These are phyloP conservation scores for Pichia cephalocereana DNA, from an alignment of 805 yeast genomes.

Conservation along the genomic window DNA sequence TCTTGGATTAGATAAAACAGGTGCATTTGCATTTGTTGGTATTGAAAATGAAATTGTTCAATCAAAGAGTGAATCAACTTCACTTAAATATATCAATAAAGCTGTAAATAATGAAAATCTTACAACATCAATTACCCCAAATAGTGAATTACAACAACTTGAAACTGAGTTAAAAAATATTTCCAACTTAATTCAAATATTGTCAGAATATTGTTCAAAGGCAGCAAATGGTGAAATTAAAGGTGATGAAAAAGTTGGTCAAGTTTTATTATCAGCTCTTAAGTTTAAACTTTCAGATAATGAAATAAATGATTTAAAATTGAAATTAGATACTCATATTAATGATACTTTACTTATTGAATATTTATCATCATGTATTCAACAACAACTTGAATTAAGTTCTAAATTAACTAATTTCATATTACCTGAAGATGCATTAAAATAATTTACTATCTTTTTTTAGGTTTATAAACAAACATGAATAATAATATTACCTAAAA, in stretches of 20 bases:
- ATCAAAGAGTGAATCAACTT: conserved; percentile 49
- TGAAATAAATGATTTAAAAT: conserved; percentile 43
- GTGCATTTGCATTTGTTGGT: conserved; percentile 63
- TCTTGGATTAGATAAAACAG: conserved; percentile 31
- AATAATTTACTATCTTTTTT: conserved; percentile 6
- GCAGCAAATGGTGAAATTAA: conserved; percentile 34
- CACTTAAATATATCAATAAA: conserved; percentile 38
- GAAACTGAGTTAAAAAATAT: conserved; percentile 37
- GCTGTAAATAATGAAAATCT: conserved; percentile 27
- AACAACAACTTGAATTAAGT: conserved; percentile 74
- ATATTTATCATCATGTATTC: conserved; percentile 72
- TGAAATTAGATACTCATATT: conserved; percentile 58
- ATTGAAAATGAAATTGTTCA: conserved; percentile 57
- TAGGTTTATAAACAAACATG: neutral
- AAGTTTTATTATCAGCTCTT: conserved; percentile 51
- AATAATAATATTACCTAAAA: too few relatives aligned
- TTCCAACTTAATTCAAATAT: conserved; percentile 37
- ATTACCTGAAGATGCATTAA: conserved; percentile 26
- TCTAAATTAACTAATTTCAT: conserved; percentile 58
- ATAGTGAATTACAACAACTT: conserved; percentile 38
- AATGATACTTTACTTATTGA: conserved; percentile 79
- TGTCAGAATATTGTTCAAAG: conserved; percentile 38
- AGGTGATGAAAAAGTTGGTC: conserved; percentile 53
- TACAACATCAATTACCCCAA: conserved; percentile 26
- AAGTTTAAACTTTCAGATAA: conserved; percentile 42